Base-by-base conservation (phyloP, 805 yeast species). In the Candida xiaguanensis region DNA sequence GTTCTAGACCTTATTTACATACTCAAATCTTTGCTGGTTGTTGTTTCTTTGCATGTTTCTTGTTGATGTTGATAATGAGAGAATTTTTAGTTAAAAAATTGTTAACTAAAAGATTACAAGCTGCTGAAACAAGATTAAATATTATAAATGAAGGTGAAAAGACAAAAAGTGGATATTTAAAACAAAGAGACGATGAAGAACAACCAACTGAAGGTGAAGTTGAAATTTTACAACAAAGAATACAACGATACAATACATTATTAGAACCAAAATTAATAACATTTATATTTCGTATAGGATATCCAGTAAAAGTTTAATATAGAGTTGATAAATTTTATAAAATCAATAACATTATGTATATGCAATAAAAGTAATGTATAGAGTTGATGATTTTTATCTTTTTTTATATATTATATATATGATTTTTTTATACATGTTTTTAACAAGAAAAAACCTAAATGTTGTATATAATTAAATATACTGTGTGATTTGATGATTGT, bases 11-110 rank as follows among this genome's bases (percentile, higher is more conserved):
- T 2, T 82, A 74, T 47, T 57, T 75, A 25, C 71, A 80, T 46
- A 69, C 83, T 1, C 87, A 81, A 50, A 65, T 80, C 1, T 80
- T 78, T 52, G 72, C 78, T 4, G 87, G 85, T 2, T 50, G 67
- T 14, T 55, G 74, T 33, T 74, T 71, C 45, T 51, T 72, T n/a
- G 57, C 56, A 8, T 73, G 74, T 0, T 50, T 72, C 8, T 5
- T 76, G 2, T 41, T 77, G 19, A 56, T 74, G 39, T 42, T 76
- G 1, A 59, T 75, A 0, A 59, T 77, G 15, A 64, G 89, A 46
- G 82, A 78, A 45, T 65, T 68, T 63, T 62, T 74, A 40, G 74
- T 81, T 2, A 48, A 66, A 32, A 55, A 72, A 33, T 63, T 64
- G 51, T 44, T 78, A 11, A 40, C 41, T 5, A 39, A 39, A 31